Base-by-base conservation (phyloP, 1,284 basidiomycete genomes). In the Veloboletus limbatus region DNA sequence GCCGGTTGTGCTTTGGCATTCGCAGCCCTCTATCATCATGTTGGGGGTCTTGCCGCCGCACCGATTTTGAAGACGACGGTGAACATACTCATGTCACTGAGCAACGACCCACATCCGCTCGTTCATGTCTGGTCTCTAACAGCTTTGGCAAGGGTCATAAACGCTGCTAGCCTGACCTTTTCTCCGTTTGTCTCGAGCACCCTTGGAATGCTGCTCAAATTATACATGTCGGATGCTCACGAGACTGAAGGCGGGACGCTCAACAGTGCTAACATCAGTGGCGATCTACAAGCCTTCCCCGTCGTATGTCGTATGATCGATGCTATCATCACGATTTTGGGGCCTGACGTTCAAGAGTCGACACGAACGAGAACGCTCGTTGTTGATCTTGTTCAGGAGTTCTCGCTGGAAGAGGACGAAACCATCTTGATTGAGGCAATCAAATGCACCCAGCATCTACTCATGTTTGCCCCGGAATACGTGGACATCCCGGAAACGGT, bases 41-140 rank as follows among this genome's bases (percentile, higher is more conserved):
- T 99, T 27, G 97, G 97, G 13, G 92, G 94, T 28, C 76, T 99
- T 17, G 90, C 91, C 5, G 96, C 94, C 6, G 92, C 93, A 0
- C 93, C 97, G 0, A 77, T 98, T 13, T 78, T 99, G 49, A 98
- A 98, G 70, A 98, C 96, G 0, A 92, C 96, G 0, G 88, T 97
- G 55, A 95, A 97, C 60, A 87, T 99, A 45, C 75, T 98, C 38
- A 93, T 97, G 84, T 97, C 95, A 2, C 79, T 99, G 24, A 85
- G 89, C 60, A 93, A 89, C 51, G 97, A 99, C 65, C 93, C 97
- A 1, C 97, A 99, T 65, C 97, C 97, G 0, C 80, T 94, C 10
- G 97, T 98, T 5, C 95, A 99, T 68, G 97, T 88, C 63, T 94
- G 88, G 79, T 86, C 96, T 2, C 74, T 99, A 48, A 83, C 82